Percentiles rank a stretch among this genome's conserved stretches.
These are phyloP conservation scores for Eragrostis curvula DNA, from an alignment of 176 grass and related monocot species.

Conservation along the genomic window DNA sequence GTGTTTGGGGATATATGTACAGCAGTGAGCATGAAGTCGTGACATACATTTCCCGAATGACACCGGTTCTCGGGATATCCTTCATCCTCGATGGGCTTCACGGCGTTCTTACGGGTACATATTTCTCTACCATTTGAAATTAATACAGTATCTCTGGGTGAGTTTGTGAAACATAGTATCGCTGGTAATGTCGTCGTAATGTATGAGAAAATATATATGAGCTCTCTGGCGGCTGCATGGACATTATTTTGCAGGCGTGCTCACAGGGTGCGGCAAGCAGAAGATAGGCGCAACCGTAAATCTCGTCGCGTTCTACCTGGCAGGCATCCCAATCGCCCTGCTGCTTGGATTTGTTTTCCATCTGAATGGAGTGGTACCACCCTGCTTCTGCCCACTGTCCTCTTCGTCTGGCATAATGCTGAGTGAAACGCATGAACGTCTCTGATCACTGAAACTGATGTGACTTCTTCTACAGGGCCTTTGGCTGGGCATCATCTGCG, in stretches of 20 bases:
- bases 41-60: conserved; percentile 1
- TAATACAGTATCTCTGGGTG: too few relatives aligned
- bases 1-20: conserved; percentile 27
- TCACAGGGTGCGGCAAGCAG: conserved; percentile 27
- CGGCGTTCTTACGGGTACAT: too few relatives aligned
- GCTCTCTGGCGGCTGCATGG: too few relatives aligned
- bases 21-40: conserved; percentile 26
- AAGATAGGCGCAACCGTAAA: conserved; percentile 24
- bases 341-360: conserved; percentile 28
- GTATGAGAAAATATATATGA: too few relatives aligned
- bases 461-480: not conserved
- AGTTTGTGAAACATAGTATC: too few relatives aligned
- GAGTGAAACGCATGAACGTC: not conserved
- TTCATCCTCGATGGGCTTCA: conserved; percentile 14
- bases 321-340: conserved; percentile 27
- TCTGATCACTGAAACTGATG: conserved; percentile 8
- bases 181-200: too few relatives aligned
- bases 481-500: too few relatives aligned
- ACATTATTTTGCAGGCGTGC: conserved; percentile 10
- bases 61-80: conserved; percentile 2
- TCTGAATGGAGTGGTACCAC: conserved; percentile 44
- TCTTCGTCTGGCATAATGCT: too few relatives aligned
- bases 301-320: conserved; percentile 29
- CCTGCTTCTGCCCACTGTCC: not conserved
- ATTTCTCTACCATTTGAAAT: too few relatives aligned